Base-by-base conservation (phyloP, 192 early-diverging fungal species). In the Backusella luteola region DNA sequence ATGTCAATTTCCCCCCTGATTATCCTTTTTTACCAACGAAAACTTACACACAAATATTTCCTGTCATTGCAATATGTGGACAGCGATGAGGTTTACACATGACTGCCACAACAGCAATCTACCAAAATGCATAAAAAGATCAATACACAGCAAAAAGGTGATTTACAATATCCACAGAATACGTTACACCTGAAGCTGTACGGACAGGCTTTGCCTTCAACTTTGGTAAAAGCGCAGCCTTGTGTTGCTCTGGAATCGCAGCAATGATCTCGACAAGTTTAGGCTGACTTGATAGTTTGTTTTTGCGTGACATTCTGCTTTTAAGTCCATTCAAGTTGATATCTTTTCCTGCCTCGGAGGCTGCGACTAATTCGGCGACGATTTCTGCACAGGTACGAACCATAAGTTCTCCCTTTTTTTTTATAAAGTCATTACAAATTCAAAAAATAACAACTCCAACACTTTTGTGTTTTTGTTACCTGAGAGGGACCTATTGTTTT, bases 41-140 rank as follows among this genome's bases (percentile, higher is more conserved):
- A 21, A 80, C 89, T 73, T 93, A 93, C 81, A 99, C 98, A 83
- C 98, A 99, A 75, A 99, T 96, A 80, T 99, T 98, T 74, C 97
- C 97, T 1, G 98, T 99, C 93, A 98, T 96, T 46, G 98, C 96
- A 79, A 99, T 98, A 77, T 99, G 98, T 29, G 98, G 98, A 77
- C 98, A 99, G 67, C 96, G 82, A 78, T 97, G 96, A 36, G 96
- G 96, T 79, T 97, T 97, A 87, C 96, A 97, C 96, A 97, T 97
- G 72, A 97, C 96, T 41, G 96, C 96, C 36, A 95, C 91, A 39
- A 98, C 91, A 74, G 98, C 96, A 85, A 98, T 95, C 92, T 94
- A 77, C 1, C 41, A 73, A 8, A 73, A 9, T 63, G 26, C 19
- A 56, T 56, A 56, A 9, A 32, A 9, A 39, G 7, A 21, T 56